A percentile compares a stretch with the other conserved stretches of the same genome.
phyloP scores from a whole-genome alignment of 108 stramenopile species.

The Nitzschia sp. region DNA sequence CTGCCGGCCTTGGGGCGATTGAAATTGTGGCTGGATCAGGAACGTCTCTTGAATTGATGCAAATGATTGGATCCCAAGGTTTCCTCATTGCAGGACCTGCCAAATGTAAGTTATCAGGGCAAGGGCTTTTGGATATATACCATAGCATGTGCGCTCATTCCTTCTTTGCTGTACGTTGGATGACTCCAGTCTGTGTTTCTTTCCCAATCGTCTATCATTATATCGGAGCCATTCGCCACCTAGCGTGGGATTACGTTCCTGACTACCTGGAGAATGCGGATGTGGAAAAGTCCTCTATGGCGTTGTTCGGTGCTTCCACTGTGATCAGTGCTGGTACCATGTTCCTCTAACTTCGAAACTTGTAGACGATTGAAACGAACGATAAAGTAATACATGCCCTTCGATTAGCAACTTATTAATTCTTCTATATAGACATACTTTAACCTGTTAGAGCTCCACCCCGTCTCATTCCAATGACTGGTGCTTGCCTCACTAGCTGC shows the following conservation, averaged over 20 bases:
- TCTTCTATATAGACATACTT: background rate
- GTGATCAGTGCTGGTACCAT: slow-evolving; percentile 48
- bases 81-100: slow-evolving; percentile 58
- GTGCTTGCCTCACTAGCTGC: slow-evolving; percentile 68
- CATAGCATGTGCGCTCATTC: too few relatives aligned
- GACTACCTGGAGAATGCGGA: slow-evolving; percentile 63
- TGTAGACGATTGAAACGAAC: background rate
- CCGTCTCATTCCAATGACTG: slow-evolving; percentile 86
- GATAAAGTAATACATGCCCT: too few relatives aligned
- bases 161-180: too few relatives aligned
- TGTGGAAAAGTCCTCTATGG: slow-evolving; percentile 73
- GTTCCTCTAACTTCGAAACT: slow-evolving; percentile 35
- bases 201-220: slow-evolving; percentile 94
- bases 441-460: slow-evolving; percentile 80
- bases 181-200: slow-evolving; percentile 67
- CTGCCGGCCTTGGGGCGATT: slow-evolving; percentile 70
- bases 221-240: slow-evolving; percentile 83
- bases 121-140: too few relatives aligned
- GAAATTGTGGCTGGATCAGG: slow-evolving; percentile 80
- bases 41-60: slow-evolving; percentile 72
- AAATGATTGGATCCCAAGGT: slow-evolving; percentile 64
- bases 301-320: slow-evolving; percentile 55
- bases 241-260: slow-evolving; percentile 74
- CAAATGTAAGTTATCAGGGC: slow-evolving; percentile 48
- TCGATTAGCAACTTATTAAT: background rate